phyloP scores from a whole-genome alignment of 805 yeast genomes.

The baker's yeast (Saccharomyces cerevisiae) region DNA sequence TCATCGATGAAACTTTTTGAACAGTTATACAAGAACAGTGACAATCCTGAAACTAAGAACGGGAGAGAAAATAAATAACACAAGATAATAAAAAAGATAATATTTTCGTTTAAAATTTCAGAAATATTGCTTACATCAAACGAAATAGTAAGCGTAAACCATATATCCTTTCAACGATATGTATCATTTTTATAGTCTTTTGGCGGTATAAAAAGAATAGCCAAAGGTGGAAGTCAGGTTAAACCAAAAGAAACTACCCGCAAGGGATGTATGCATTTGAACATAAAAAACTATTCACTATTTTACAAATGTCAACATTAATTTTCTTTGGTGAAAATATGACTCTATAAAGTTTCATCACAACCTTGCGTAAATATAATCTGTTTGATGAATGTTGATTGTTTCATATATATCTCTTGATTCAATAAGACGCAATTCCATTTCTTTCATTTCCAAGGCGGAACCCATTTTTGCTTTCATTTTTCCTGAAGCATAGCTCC shows the following conservation, averaged over 20 bases:
- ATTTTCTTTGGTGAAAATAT: neutral
- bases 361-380: conserved; percentile 12
- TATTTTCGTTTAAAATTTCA: neutral
- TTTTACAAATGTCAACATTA: neutral
- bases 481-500: conserved; percentile 14
- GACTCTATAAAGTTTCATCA: neutral
- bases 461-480: conserved; percentile 42
- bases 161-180: neutral
- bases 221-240: neutral
- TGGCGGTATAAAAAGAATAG: neutral
- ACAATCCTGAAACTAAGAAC: conserved; percentile 10
- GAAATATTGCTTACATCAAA: neutral
- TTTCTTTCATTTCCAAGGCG: conserved; percentile 54
- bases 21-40: conserved; percentile 35
- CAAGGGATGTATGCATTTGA: neutral
- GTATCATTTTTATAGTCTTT: neutral
- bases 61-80: conserved; percentile 17
- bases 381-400: neutral
- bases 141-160: neutral
- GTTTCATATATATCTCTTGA: conserved; percentile 36
- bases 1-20: conserved; percentile 65
- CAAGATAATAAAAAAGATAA: conserved; percentile 10
- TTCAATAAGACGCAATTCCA: conserved; percentile 64
- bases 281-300: neutral
- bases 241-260: neutral